These are phyloP conservation scores for Cryptococcus deneoformans DNA, from an alignment of 1,284 basidiomycete species.

Conservation along the genomic window DNA sequence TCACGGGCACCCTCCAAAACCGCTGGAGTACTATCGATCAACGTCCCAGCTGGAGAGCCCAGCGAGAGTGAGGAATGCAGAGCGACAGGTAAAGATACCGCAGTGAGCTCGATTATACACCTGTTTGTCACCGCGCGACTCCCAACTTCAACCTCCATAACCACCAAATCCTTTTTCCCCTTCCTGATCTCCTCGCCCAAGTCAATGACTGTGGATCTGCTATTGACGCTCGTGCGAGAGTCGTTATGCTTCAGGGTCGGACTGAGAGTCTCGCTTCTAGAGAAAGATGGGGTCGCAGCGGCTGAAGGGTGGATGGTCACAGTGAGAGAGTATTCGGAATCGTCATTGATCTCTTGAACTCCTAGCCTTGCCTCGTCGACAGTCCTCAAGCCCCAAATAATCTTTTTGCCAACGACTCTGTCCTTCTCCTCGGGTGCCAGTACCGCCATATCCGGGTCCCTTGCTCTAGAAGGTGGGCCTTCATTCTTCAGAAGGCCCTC, in stretches of 20 bases:
- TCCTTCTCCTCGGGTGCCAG: slow-evolving; percentile 28
- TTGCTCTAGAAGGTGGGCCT: slow-evolving; percentile 61
- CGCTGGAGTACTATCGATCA: not conserved
- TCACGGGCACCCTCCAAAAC: too few species aligned
- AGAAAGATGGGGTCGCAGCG: not conserved
- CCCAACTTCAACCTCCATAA: slow-evolving; percentile 38
- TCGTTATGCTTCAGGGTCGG: slow-evolving; percentile 33
- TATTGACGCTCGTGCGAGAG: slow-evolving; percentile 25
- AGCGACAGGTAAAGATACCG: slow-evolving; percentile 37
- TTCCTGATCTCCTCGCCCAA: slow-evolving; percentile 40
- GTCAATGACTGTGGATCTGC: slow-evolving; percentile 35
- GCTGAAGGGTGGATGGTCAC: slow-evolving; percentile 30
- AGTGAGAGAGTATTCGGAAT: slow-evolving; percentile 27
- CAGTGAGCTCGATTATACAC: slow-evolving; percentile 35
- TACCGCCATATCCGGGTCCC: slow-evolving; percentile 57
- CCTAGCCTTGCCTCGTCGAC: slow-evolving; percentile 29
- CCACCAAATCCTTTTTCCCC: slow-evolving; percentile 34
- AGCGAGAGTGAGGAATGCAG: slow-evolving; percentile 8
- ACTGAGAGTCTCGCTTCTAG: slow-evolving; percentile 15
- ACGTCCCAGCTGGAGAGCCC: not conserved
- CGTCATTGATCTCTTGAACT: slow-evolving; percentile 34
- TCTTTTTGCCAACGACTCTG: slow-evolving; percentile 11
- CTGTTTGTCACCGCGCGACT: slow-evolving; percentile 30
- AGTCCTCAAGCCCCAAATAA: slow-evolving; percentile 34
- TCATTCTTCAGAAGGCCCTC: slow-evolving; percentile 65